Evolutionary conservation across 441 rosid genomes (phyloP).

Genomic region (Erodium texanum): DNA sequence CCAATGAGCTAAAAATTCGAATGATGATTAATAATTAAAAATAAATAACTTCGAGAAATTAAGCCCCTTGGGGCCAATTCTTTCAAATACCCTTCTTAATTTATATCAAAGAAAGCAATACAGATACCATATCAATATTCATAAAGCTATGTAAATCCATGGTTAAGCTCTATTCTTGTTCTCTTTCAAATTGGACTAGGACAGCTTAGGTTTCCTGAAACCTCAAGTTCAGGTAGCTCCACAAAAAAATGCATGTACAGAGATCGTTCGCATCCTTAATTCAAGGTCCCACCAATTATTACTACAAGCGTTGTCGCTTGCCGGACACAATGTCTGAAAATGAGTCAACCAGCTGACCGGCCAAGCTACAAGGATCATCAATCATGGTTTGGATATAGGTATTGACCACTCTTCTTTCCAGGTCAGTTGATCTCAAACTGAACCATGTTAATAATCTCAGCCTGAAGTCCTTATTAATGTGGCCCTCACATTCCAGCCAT

Average conservation of each 20-base stretch:
- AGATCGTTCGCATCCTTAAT: too few relatives aligned
- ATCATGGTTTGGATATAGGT: constrained; percentile 17
- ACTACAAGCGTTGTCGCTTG: constrained; percentile 63
- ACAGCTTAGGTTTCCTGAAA: too few relatives aligned
- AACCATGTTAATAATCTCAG: constrained; percentile 18
- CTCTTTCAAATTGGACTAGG: too few relatives aligned
- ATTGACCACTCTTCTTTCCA: constrained; percentile 17
- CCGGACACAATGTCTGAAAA: constrained; percentile 24
- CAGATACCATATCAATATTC: too few relatives aligned
- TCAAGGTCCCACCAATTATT: constrained; percentile 14
- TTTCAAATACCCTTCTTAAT: too few relatives aligned
- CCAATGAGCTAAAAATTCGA: too few relatives aligned
- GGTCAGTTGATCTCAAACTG: constrained; percentile 14
- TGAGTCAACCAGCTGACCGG: constrained; percentile 18
- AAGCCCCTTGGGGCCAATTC: too few relatives aligned
- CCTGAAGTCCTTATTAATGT: constrained; percentile 10
- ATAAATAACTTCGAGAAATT: too few relatives aligned
- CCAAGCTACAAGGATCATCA: constrained; percentile 20
- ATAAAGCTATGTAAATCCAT: too few relatives aligned
- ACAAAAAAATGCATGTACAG: background rate
- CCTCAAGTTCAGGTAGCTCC: background rate
- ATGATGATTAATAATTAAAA: too few relatives aligned
- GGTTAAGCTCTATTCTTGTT: too few relatives aligned
- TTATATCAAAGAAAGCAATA: too few relatives aligned
- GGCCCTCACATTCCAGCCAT: constrained; percentile 79